Evolutionary conservation across 2,329 filamentous ascomycete species (phyloP), one percentile per base, ranked within the genome.

Genomic region (Ophiosphaerella narmari): DNA sequence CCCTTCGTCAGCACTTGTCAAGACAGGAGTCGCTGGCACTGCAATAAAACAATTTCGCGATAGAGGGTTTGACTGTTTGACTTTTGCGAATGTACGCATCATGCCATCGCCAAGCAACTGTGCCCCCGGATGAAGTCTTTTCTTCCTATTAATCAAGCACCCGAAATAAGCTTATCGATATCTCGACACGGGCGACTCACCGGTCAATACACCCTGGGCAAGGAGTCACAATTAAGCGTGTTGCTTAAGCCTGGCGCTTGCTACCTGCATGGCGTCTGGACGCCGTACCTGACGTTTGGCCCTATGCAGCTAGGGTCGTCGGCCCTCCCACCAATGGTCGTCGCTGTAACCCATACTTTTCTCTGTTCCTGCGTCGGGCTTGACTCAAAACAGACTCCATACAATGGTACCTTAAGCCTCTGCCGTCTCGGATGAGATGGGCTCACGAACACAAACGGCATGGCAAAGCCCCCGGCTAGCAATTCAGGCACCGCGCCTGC

Each of bases 401-500:
- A 60, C 51, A 43, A 55, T 52, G 52, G 36, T 29, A 38, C 26
- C 38, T 44, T 43, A 48, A 46, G 48, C 52, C 43, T 59, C 36
- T 59, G 50, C 62, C 57, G 60, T 49, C 46, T 61, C 35, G 48
- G 52, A 55, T 43, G 55, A 39, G 43, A 62, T 59, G 60, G 57
- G 53, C 62, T 63, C 54, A 64, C 65, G 55, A 60, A 56, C 52
- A 43, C 48, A 56, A 46, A 57, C 57, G 54, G 55, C 57, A 50
- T 52, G 50, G 54, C 24, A 45, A 59, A 57, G 54, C 56, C 58
- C 60, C 43, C 36, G 38, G 36, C 40, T 46, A 46, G 48, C 52
- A 51, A 63, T 68, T 64, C 64, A 68, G 65, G 61, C 55, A 65
- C 64, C 35, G 42, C 41, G 38, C 43, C 50, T 60, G 48, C 50